These are phyloP conservation scores for Candida piceae DNA, from an alignment of 805 yeast species.

Conservation along the genomic window DNA sequence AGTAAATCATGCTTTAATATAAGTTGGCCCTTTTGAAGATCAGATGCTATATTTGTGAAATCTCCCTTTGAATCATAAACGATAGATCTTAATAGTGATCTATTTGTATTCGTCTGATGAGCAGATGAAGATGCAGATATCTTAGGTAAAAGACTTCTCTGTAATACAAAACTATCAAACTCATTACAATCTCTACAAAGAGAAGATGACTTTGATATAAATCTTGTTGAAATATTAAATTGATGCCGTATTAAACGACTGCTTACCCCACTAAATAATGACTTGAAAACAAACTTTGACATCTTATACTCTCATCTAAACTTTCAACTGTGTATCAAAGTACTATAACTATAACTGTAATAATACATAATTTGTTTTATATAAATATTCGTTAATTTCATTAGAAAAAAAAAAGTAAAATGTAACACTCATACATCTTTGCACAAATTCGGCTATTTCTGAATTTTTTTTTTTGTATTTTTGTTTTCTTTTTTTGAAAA, in stretches of 20 bases:
- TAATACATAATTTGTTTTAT: too few relatives aligned
- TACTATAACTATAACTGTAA: too few relatives aligned
- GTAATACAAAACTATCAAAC: conserved; percentile 20
- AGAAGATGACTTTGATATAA: neutral
- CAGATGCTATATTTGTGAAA: conserved; percentile 40
- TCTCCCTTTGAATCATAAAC: conserved; percentile 44
- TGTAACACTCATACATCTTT: too few relatives aligned
- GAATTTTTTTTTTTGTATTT: too few relatives aligned
- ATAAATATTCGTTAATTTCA: too few relatives aligned
- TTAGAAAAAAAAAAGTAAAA: too few relatives aligned
- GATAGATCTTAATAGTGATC: conserved; percentile 36
- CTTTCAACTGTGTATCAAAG: too few relatives aligned
- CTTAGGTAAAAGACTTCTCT: conserved; percentile 23
- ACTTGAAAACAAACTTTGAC: too few relatives aligned
- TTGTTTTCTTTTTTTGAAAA: too few relatives aligned
- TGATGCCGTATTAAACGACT: neutral
- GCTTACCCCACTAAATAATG: too few relatives aligned
- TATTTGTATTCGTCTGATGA: conserved; percentile 1
- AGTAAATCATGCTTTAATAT: conserved; percentile 41
- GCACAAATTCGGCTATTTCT: too few relatives aligned
- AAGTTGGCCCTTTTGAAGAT: conserved; percentile 37
- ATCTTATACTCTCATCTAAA: too few relatives aligned
- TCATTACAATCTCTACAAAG: conserved; percentile 1
- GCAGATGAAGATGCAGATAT: conserved; percentile 4
- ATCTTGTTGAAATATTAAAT: neutral